Evolutionary conservation across 768 basidiomycete species (phyloP), one percentile per base, ranked within the genome.

Genomic region (Mrakia blollopis): DNA sequence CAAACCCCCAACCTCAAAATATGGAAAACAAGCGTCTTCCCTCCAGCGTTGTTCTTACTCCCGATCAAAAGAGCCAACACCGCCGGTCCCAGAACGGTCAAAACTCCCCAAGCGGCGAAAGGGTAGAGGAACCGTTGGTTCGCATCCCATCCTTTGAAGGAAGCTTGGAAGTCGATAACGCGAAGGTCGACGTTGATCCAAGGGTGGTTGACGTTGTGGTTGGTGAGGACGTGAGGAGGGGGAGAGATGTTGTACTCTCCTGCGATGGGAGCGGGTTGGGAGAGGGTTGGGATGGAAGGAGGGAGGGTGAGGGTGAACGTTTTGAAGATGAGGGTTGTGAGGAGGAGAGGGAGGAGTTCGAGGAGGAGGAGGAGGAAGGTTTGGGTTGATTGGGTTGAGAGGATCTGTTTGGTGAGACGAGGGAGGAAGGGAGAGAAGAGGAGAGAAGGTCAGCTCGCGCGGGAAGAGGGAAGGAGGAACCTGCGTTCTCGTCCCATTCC

Each of bases 1-100:
- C 37, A 68, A 11, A 52, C 62, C 44, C 61, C 73, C 28, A 52
- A 28, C 28, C 73, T 44, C 41, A 74, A 18, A 32, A 74, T 62
- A 16, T 32, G 50, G 62, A 74, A 74, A 21, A 74, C 73, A 9
- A 74, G 32, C 11, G n/a, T 37, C 44, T 16, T 28, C 41, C 63
- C 65, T 23, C 65, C 65, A 4, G 35, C 62, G 44, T 62, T 74
- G 62, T 37, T 30, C 61, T 41, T 35, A 28, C 32, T 30, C 9
- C 39, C 30, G 32, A 74, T 25, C 18, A 74, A 11, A 44, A 9
- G 18, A 7, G 61, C 32, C 4, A 50, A 18, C 62, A 63, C 13
- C n/a, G 62, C 44, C 0, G 73, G 73, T 2, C 23, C 18, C 28
- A 21, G 18, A 21, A 74, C 23, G 2, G 73, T 74, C 16, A 32